Base-by-base conservation (phyloP, 2,329 filamentous ascomycete species). In the Talaromyces albobiverticillius region DNA sequence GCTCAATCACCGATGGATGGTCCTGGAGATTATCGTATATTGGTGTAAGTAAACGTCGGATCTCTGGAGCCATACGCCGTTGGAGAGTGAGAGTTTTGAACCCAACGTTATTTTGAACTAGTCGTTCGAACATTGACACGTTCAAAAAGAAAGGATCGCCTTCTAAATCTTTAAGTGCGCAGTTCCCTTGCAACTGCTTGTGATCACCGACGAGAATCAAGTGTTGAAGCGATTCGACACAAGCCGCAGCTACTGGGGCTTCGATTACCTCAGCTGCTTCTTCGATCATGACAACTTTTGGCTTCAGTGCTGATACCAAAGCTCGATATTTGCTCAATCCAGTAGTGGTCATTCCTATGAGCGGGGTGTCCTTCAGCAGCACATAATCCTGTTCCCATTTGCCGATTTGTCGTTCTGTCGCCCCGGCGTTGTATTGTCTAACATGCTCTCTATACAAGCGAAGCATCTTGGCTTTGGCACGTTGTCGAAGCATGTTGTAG, bases 271-370 rank as follows among this genome's bases (percentile, higher is more conserved):
- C 89, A 0, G 89, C 90, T 0, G 88, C 87, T 71, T 94, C 87
- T 74, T 94, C 88, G 46, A 95, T 85, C 34, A 95, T 72, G 13
- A 93, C 77, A 3, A 89, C 77, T 22, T 77, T 82, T 0, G 90
- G 88, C 25, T 81, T 76, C 4, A 93, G 66, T 2, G 82, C 82
- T 1, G 84, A 77, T 20, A 95, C 75, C 2, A 93, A 75, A 1
- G 80, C 82, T 3, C 89, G 83, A 57, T 94, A 93, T 61, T 95
- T 95, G 69, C 85, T 86, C 8, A 95, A 67, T 1, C 90, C 89
- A 0, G 90, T 95, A 0, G 88, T 91, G 0, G 90, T 95, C 76
- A 86, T 79, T 8, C 84, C 84, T 49, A 87, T 78, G 23, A 87
- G 66, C 53, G 78, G 82, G 4, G 81, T 74, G 48, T 82, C 81